Base-by-base conservation (phyloP, 441 rosid species). In the Kokia cookei region DNA sequence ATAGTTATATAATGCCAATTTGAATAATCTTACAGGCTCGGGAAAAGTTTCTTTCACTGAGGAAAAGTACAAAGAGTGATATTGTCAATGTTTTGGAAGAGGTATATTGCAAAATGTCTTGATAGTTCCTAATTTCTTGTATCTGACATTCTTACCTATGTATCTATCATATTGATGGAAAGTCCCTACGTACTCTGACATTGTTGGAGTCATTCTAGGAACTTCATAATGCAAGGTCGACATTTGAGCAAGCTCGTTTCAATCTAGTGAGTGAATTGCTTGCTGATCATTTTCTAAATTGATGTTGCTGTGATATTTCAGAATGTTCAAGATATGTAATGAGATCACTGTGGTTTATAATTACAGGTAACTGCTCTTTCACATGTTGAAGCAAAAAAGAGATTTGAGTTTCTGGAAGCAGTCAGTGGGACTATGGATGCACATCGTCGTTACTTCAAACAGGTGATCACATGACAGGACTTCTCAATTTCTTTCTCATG, bases 351-450 rank as follows among this genome's bases (percentile, higher is more conserved):
- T 47, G 76, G 58, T 60, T 43, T 62, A 61, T 62, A 53, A 19
- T 76, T 75, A 69, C 73, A 96, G 99, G 88, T 96, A 79, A 92
- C 97, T 72, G 88, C 98, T 61, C 86, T 94, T 82, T 93, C 99
- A 37, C 91, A 85, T 87, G 97, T 97, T 57, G 99, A 97, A 87
- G 97, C 98, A 32, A 94, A 97, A 75, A 97, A 90, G 79, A 94
- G 97, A 85, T 97, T 91, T 85, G 99, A 97, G 81, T 97, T 97
- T 81, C 82, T 94, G 76, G 99, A 97, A 88, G 97, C 99, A 78
- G 96, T 94, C 75, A 94, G 99, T 62, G 98, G 98, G 65, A 97
- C 99, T 2, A 97, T 97, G 99, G 98, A 97, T 85, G 99, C 99
- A 6, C 99, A 94, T 88, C 98, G 91, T 81, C 92, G 97, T 67